Evolutionary conservation across 176 grass and related monocot species (phyloP).

Genomic region (Puya raimondii): DNA sequence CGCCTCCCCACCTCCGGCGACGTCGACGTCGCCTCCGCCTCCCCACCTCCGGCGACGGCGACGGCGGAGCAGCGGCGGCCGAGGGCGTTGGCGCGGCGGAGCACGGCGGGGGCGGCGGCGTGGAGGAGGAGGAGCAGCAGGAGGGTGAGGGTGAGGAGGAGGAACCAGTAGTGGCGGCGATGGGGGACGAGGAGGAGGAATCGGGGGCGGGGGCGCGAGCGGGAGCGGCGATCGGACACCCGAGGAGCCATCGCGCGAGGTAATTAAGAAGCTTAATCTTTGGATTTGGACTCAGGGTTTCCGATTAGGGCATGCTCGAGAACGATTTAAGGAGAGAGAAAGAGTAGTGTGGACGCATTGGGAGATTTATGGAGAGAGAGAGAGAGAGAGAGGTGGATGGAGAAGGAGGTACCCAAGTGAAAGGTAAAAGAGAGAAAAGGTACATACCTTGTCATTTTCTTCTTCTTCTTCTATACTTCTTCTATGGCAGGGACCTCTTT

Average conservation of each 20-base stretch:
- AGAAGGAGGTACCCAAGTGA: not conserved
- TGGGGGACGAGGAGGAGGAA: not conserved
- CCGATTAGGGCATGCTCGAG: too few relatives aligned
- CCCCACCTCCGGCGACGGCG: not conserved
- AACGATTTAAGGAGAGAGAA: too few relatives aligned
- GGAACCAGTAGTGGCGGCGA: constrained; percentile 9
- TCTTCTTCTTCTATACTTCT: too few relatives aligned
- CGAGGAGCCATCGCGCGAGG: too few relatives aligned
- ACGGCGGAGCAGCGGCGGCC: constrained; percentile 24
- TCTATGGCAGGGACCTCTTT: too few relatives aligned
- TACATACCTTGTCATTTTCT: too few relatives aligned
- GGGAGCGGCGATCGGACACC: too few relatives aligned
- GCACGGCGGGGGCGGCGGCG: constrained; percentile 7
- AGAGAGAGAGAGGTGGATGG: not conserved
- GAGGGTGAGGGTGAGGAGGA: not conserved
- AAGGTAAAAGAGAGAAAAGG: not conserved
- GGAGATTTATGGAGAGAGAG: not conserved
- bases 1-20: not conserved
- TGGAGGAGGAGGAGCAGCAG: constrained; percentile 26
- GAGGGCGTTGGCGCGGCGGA: not conserved
- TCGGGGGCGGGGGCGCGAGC: not conserved
- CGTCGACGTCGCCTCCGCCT: too few relatives aligned
- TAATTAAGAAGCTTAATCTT: too few relatives aligned
- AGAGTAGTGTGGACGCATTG: too few relatives aligned
- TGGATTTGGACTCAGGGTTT: too few relatives aligned